A percentile compares a stretch with the other conserved stretches of the same genome.
Conservation (phyloP, 2,329 filamentous ascomycete genomes). For the Neofusicoccum cordaticola region DNA sequence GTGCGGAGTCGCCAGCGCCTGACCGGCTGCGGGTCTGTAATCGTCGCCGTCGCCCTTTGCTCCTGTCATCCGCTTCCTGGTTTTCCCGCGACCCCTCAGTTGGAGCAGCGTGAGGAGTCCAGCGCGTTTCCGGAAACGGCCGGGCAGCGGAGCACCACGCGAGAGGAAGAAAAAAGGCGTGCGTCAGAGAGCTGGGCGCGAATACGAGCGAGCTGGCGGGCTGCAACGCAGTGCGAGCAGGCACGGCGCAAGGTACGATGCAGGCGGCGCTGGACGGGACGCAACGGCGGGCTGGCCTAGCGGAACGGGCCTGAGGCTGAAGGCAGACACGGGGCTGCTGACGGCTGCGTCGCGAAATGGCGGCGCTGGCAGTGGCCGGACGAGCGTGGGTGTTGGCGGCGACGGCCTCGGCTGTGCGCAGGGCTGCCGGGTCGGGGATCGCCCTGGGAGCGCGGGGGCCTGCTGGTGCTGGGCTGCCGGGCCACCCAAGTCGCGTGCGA, state of each 20-base stretch:
- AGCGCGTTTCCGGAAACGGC: not conserved
- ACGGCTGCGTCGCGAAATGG: slow-evolving; percentile 4
- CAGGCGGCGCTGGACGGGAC: not conserved
- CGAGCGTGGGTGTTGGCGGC: not conserved
- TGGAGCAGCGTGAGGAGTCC: not conserved
- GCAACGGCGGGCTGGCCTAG: slow-evolving; percentile 7
- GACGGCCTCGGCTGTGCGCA: slow-evolving; percentile 11
- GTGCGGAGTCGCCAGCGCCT: not conserved
- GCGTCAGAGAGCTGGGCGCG: slow-evolving; percentile 1
- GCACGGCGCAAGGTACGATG: slow-evolving; percentile 12
- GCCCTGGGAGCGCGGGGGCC: slow-evolving; percentile 3
- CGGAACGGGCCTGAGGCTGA: slow-evolving; percentile 11
- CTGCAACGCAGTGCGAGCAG: not conserved
- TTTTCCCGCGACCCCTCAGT: slow-evolving; percentile 10
- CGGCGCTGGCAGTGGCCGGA: not conserved
- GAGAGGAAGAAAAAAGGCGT: not conserved
- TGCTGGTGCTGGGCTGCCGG: not conserved
- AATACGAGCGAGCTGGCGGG: not conserved
- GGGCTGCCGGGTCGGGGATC: slow-evolving; percentile 9
- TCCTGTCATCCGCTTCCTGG: slow-evolving; percentile 14
- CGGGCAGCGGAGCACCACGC: not conserved
- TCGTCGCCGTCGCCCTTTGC: not conserved
- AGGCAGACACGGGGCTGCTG: not conserved
- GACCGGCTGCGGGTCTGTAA: not conserved
- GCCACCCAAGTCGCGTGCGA: slow-evolving; percentile 1